A percentile compares a stretch with the other conserved stretches of the same genome.
phyloP scores from a whole-genome alignment of 2,329 filamentous ascomycete species.

The Niveomyces coronatus region DNA sequence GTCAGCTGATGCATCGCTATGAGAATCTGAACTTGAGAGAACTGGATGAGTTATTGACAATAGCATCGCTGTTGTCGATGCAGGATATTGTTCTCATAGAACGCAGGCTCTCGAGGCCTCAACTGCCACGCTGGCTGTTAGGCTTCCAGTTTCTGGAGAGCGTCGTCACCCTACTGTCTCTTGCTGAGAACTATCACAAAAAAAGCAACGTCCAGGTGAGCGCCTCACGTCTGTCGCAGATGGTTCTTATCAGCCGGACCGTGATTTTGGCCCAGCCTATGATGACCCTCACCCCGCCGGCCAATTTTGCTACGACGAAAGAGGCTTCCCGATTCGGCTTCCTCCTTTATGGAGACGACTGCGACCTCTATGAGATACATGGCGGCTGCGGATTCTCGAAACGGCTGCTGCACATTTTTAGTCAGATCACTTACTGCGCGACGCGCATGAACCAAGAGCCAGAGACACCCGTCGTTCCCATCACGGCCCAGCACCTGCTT shows the following conservation, averaged over 20 bases:
- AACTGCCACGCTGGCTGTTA: slow-evolving; percentile 26
- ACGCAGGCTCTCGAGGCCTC: slow-evolving; percentile 22
- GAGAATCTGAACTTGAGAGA: slow-evolving; percentile 13
- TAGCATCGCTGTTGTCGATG: slow-evolving; percentile 28
- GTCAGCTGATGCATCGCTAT: slow-evolving; percentile 18
- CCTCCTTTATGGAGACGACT: slow-evolving; percentile 26
- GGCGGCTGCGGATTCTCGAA: slow-evolving; percentile 33
- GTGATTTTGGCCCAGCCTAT: slow-evolving; percentile 31
- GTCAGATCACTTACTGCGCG: slow-evolving; percentile 28
- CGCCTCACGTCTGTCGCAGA: slow-evolving; percentile 26
- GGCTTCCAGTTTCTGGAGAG: too few relatives aligned
- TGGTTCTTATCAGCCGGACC: slow-evolving; percentile 28
- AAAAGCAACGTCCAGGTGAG: slow-evolving; percentile 23
- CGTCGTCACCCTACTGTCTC: too few relatives aligned
- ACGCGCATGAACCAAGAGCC: slow-evolving; percentile 24
- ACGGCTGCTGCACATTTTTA: slow-evolving; percentile 26
- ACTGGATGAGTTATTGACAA: slow-evolving; percentile 26
- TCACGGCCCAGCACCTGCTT: slow-evolving; percentile 19
- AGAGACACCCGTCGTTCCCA: slow-evolving; percentile 21
- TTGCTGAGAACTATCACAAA: slow-evolving; percentile 28
- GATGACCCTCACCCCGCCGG: slow-evolving; percentile 20
- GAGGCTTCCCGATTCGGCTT: slow-evolving; percentile 26
- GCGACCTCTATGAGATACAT: slow-evolving; percentile 27
- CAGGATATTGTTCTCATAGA: slow-evolving; percentile 30
- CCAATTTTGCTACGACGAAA: slow-evolving; percentile 18